These are phyloP conservation scores for Cicer yamashitae DNA, from an alignment of 306 rosid species.

Conservation along the genomic window DNA sequence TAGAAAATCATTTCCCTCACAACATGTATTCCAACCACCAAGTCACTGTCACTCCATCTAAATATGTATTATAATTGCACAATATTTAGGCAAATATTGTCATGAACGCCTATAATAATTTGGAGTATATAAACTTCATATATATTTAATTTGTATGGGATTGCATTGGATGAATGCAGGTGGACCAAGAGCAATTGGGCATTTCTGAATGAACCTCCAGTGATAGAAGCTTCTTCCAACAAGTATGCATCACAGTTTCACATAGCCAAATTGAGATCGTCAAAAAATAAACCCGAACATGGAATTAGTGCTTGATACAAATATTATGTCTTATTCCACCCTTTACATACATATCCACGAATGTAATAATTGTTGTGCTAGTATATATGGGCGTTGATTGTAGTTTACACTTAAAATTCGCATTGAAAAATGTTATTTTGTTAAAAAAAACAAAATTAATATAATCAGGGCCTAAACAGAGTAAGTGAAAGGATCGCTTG, in stretches of 20 bases:
- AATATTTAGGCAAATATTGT: background rate
- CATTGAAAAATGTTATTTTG: background rate
- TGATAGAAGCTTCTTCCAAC: conserved; percentile 55
- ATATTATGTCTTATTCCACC: background rate
- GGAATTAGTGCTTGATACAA: conserved; percentile 50
- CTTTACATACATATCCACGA: background rate
- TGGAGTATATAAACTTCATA: background rate
- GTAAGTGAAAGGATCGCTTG: too few relatives aligned
- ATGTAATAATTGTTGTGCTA: background rate
- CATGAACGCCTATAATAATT: background rate
- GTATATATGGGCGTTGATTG: background rate
- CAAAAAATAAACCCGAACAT: conserved; percentile 34
- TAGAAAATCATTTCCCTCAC: too few relatives aligned
- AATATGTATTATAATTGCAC: background rate
- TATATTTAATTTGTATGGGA: background rate
- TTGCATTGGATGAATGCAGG: conserved; percentile 51
- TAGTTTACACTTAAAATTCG: background rate
- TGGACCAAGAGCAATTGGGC: conserved; percentile 93
- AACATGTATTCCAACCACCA: too few relatives aligned
- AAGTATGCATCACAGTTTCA: conserved; percentile 67
- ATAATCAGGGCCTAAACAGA: background rate
- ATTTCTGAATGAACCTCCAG: conserved; percentile 85
- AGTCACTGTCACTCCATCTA: too few relatives aligned
- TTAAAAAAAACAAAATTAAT: background rate
- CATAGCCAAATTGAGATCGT: conserved; percentile 50